Evolutionary conservation across 2,329 filamentous ascomycete genomes (phyloP), one percentile per base, ranked within the genome.

Genomic region (Verticillium alfalfae): DNA sequence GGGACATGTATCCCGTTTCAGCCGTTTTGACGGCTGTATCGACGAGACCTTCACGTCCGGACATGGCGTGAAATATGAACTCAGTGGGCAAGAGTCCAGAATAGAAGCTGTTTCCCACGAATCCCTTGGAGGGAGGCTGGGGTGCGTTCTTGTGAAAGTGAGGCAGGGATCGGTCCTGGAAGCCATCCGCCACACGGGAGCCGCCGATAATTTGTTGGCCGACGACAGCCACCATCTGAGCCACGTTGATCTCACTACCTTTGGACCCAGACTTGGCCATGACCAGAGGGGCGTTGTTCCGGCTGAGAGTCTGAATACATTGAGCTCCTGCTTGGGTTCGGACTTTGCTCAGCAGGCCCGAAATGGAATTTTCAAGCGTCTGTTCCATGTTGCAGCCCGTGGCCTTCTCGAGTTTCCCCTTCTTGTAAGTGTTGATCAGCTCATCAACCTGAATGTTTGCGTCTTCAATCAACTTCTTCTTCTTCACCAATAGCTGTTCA

Each of bases 21-120:
- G 95, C 95, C 60, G 95, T 99, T 80, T 99, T 99, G 78, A 98
- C 95, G 64, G 95, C 95, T 2, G 95, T 99, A 84, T 99, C 95
- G 71, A 99, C 93, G 67, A 99, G 80, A 86, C 95, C 95, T 86
- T 98, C 95, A 87, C 95, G 91, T 69, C 95, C 95, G 70, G 93
- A 97, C 79, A 98, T 97, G 67, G 95, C 95, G 84, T 99, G 95
- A 78, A 99, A 98, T 62, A 98, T 85, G 75, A 99, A 98, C 70
- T 99, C 95, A 0, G 91, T 93, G 2, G 95, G 94, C 1, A 89
- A 84, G 1, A 99, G 81, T 1, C 95, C 95, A 0, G 91, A 91
- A 75, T 97, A 99, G 83, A 99, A 99, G 78, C 93, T 97, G 78
- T 98, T 97, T 64, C 88, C 87, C 57, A 99, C 94, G 78, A 99